phyloP scores from a whole-genome alignment of 306 rosid genomes.

The Prunus fruticosa region DNA sequence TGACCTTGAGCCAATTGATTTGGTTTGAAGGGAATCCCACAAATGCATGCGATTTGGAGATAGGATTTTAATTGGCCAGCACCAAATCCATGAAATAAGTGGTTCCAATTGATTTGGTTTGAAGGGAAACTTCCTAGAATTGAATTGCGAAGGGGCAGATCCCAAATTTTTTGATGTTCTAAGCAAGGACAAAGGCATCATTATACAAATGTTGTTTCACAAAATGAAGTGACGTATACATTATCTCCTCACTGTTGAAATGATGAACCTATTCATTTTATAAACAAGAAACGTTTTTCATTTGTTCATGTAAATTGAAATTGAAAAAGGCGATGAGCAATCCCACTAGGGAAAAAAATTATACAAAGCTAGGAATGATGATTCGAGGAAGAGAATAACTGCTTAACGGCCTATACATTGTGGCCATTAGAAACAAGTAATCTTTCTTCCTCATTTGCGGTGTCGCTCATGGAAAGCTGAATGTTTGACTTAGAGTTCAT shows the following conservation, averaged over 20 bases:
- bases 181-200: background rate
- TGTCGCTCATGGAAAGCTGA: constrained; percentile 56
- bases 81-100: background rate
- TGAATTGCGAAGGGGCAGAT: too few species aligned
- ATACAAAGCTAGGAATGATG: background rate
- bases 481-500: constrained; percentile 61
- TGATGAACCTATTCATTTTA: constrained; percentile 10
- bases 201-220: background rate
- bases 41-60: background rate
- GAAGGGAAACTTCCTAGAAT: too few species aligned
- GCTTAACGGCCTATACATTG: constrained; percentile 50
- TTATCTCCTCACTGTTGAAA: constrained; percentile 3
- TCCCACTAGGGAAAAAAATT: constrained; percentile 15
- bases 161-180: background rate
- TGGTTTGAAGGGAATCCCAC: constrained; percentile 3
- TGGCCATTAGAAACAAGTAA: constrained; percentile 56
- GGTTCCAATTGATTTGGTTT: background rate
- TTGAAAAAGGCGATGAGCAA: background rate
- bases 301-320: constrained; percentile 14
- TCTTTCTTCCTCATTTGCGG: constrained; percentile 63
- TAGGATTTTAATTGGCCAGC: constrained; percentile 16
- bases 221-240: background rate
- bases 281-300: constrained; percentile 14
- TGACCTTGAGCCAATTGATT: constrained; percentile 2
- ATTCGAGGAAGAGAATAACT: constrained; percentile 11